Percentiles rank a stretch among this genome's conserved stretches.
These are phyloP conservation scores for Sordariomycetes sp. DNA, from an alignment of 2,329 filamentous ascomycete genomes.

Conservation along the genomic window DNA sequence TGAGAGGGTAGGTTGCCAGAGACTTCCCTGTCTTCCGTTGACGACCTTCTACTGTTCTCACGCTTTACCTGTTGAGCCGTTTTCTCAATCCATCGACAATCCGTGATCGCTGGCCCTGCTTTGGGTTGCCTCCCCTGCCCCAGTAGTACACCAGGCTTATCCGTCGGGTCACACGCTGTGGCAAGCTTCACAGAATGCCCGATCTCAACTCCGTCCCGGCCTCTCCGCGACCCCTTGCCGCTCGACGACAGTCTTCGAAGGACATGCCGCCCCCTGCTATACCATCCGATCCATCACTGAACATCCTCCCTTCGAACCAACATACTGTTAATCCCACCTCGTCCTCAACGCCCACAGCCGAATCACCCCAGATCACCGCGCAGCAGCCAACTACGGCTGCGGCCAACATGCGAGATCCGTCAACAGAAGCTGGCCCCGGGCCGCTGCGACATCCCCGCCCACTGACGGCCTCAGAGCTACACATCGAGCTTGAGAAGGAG, in stretches of 20 bases:
- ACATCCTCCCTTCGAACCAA: conserved; percentile 50
- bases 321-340: conserved; percentile 32
- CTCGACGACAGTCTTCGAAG: conserved; percentile 30
- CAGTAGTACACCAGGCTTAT: too few species aligned
- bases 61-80: too few species aligned
- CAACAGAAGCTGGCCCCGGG: conserved; percentile 46
- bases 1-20: too few species aligned
- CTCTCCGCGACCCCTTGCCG: conserved; percentile 34
- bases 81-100: too few species aligned
- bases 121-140: too few species aligned
- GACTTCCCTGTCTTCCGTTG: too few species aligned
- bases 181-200: conserved; percentile 28
- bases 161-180: too few species aligned
- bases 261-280: conserved; percentile 11
- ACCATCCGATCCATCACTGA: conserved; percentile 29
- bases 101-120: too few species aligned
- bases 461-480: conserved; percentile 79
- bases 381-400: conserved; percentile 15
- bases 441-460: conserved; percentile 81
- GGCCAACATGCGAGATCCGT: conserved; percentile 8
- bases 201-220: conserved; percentile 48
- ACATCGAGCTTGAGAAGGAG: conserved; percentile 85
- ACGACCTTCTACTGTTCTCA: too few species aligned
- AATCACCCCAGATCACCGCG: conserved; percentile 16
- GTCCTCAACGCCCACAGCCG: conserved; percentile 20